Conservation (phyloP, 2,329 filamentous ascomycete genomes). For the Colletotrichum sp. region DNA sequence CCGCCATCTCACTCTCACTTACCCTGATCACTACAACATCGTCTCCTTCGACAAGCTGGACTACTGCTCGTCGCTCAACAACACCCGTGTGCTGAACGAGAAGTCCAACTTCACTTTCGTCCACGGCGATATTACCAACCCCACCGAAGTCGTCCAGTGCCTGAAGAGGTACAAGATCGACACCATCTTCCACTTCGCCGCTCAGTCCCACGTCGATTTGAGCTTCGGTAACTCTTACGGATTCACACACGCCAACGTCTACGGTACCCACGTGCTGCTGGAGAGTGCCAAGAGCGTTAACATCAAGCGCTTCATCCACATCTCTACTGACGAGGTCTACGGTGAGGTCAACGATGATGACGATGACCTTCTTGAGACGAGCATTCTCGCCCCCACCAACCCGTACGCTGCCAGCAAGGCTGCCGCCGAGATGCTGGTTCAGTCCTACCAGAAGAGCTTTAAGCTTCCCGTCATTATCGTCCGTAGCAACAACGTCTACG, state of each 20-base stretch:
- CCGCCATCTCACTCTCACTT: slow-evolving; percentile 77
- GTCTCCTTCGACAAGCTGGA: slow-evolving; percentile 87
- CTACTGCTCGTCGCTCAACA: slow-evolving; percentile 82
- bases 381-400: slow-evolving; percentile 79
- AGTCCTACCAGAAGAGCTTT: slow-evolving; percentile 85
- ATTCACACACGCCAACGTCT: slow-evolving; percentile 83
- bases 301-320: slow-evolving; percentile 78
- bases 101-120: slow-evolving; percentile 79
- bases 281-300: slow-evolving; percentile 77
- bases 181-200: slow-evolving; percentile 83
- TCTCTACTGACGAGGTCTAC: slow-evolving; percentile 87
- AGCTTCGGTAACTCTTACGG: slow-evolving; percentile 84
- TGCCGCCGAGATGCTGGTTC: slow-evolving; percentile 84
- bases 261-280: slow-evolving; percentile 82
- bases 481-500: slow-evolving; percentile 85
- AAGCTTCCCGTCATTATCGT: slow-evolving; percentile 81
- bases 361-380: slow-evolving; percentile 74
- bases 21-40: slow-evolving; percentile 76
- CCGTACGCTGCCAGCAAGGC: slow-evolving; percentile 84
- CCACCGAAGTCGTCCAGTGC: slow-evolving; percentile 71
- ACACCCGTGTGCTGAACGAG: slow-evolving; percentile 72
- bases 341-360: slow-evolving; percentile 77
- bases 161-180: slow-evolving; percentile 76
- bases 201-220: slow-evolving; percentile 84
- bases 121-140: slow-evolving; percentile 78